Evolutionary conservation across 140 eudicot species (phyloP).

Genomic region (Ambrosia hybrid): DNA sequence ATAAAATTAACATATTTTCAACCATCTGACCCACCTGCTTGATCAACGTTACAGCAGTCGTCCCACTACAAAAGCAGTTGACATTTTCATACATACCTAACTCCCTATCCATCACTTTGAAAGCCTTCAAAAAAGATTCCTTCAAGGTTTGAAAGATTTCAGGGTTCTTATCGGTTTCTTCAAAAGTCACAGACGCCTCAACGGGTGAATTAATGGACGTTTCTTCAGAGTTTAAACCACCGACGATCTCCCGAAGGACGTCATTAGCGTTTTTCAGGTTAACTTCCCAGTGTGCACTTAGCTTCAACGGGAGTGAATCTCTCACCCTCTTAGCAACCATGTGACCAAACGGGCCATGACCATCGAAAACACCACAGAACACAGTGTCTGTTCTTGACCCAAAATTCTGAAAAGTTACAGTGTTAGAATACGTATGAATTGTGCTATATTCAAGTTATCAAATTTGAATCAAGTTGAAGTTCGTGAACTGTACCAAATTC

Average conservation of each 20-base stretch:
- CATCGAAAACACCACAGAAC: slow-evolving; percentile 95
- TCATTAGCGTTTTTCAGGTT: slow-evolving; percentile 58
- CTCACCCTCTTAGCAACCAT: slow-evolving; percentile 90
- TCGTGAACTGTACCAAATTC: neutral
- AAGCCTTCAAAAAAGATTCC: slow-evolving; percentile 80
- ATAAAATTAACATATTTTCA: slow-evolving; percentile 16
- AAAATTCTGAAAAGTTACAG: slow-evolving; percentile 58
- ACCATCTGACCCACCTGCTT: slow-evolving; percentile 69
- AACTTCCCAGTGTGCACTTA: slow-evolving; percentile 87
- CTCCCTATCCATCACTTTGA: slow-evolving; percentile 84
- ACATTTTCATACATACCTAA: slow-evolving; percentile 59
- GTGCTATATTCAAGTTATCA: neutral
- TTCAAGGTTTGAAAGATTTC: slow-evolving; percentile 66
- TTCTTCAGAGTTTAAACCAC: slow-evolving; percentile 59
- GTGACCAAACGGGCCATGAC: slow-evolving; percentile 98
- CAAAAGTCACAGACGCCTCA: slow-evolving; percentile 44
- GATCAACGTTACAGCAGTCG: slow-evolving; percentile 88
- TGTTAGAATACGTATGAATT: neutral
- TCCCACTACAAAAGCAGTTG: slow-evolving; percentile 94
- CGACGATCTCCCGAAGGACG: slow-evolving; percentile 55
- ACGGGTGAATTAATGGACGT: slow-evolving; percentile 46
- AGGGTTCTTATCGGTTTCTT: slow-evolving; percentile 56
- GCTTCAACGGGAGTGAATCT: slow-evolving; percentile 83
- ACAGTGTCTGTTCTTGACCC: slow-evolving; percentile 84
- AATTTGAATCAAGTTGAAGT: slow-evolving; percentile 13